phyloP scores from a whole-genome alignment of 108 stramenopile species.

The Cyclotella choctawhatcheeana region DNA sequence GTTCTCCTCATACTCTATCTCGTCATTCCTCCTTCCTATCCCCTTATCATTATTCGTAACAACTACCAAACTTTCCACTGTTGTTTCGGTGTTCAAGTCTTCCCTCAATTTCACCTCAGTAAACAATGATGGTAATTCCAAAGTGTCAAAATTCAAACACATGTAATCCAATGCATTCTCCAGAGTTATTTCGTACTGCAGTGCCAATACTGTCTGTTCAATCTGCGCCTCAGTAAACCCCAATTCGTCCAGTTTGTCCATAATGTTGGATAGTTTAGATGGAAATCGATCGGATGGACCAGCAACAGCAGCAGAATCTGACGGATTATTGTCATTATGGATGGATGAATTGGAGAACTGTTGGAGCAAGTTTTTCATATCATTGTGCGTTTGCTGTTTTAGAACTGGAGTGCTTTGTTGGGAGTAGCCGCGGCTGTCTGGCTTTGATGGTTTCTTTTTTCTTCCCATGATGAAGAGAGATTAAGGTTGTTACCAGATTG shows the following conservation, averaged over 20 bases:
- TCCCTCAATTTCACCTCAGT: constrained; percentile 37
- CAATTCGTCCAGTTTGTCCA: constrained; percentile 41
- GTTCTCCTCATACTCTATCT: background rate
- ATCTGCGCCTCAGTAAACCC: constrained; percentile 48
- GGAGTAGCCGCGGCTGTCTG: constrained; percentile 6
- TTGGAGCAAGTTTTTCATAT: constrained; percentile 15
- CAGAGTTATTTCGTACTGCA: constrained; percentile 58
- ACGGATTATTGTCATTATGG: too few relatives aligned
- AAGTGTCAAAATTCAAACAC: constrained; percentile 58
- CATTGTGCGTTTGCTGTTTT: constrained; percentile 6
- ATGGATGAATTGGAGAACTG: background rate
- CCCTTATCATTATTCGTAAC: constrained; percentile 9
- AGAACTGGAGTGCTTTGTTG: background rate
- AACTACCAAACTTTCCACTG: constrained; percentile 9
- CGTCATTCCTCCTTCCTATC: background rate
- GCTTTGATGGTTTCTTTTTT: constrained; percentile 10
- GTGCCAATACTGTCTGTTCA: constrained; percentile 31
- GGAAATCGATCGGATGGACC: constrained; percentile 11
- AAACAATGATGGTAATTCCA: constrained; percentile 65
- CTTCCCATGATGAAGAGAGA: constrained; percentile 1
- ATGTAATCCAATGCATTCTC: constrained; percentile 72
- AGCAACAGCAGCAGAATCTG: background rate
- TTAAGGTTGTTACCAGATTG: background rate
- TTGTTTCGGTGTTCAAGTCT: background rate
- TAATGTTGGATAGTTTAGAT: constrained; percentile 36